These are phyloP conservation scores for Saksenaea oblongispora DNA, from an alignment of 371 early-diverging fungal species.

Conservation along the genomic window DNA sequence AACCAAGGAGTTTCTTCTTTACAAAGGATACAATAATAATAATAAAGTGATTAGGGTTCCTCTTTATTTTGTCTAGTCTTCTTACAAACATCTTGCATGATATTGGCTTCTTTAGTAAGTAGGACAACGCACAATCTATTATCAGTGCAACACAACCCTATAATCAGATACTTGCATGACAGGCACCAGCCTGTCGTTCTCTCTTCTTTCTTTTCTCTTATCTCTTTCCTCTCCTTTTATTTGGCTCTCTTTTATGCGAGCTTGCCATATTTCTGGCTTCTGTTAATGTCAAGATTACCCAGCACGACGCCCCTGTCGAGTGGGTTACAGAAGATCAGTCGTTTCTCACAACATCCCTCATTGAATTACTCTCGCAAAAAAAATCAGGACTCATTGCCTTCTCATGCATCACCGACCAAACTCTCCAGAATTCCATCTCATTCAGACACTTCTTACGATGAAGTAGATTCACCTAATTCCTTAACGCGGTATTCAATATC, in stretches of 20 bases:
- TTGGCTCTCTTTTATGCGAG: background rate
- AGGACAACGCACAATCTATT: constrained; percentile 2
- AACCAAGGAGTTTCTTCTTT: too few relatives aligned
- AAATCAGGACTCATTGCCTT: background rate
- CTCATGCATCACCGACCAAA: background rate
- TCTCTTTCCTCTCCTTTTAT: background rate
- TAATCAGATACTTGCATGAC: constrained; percentile 3
- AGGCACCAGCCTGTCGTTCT: background rate
- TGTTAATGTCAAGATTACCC: constrained; percentile 2
- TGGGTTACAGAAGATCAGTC: constrained; percentile 2
- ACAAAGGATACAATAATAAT: background rate
- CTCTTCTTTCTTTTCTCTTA: background rate
- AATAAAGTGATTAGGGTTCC: background rate
- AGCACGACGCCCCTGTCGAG: constrained; percentile 3
- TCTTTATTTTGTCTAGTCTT: background rate
- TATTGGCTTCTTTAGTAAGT: constrained; percentile 1
- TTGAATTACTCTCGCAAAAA: background rate
- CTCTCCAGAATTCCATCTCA: background rate
- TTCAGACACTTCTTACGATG: constrained; percentile 1
- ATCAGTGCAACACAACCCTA: constrained; percentile 5
- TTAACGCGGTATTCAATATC: constrained; percentile 22
- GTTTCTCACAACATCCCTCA: background rate
- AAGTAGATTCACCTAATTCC: background rate
- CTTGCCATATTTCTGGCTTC: background rate
- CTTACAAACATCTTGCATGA: constrained; percentile 1